phyloP scores from a whole-genome alignment of 2,329 filamentous ascomycete genomes.

The Monosporascus sp. region DNA sequence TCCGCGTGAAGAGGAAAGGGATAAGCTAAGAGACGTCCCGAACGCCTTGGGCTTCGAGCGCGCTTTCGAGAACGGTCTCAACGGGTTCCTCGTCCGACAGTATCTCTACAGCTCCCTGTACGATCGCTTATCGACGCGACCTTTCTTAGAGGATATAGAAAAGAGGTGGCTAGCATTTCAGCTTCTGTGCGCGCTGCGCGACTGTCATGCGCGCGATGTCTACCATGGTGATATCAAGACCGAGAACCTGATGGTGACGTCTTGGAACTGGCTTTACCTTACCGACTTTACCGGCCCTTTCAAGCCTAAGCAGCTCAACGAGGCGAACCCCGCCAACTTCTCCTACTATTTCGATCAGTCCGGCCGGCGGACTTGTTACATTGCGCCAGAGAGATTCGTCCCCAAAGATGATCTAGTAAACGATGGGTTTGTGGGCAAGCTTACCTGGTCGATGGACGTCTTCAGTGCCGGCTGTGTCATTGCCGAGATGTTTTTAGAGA shows the following conservation, averaged over 20 bases:
- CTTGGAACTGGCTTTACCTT: conserved; percentile 98
- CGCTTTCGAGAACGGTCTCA: conserved; percentile 84
- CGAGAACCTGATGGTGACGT: conserved; percentile 93
- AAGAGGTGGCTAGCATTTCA: conserved; percentile 99
- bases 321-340: conserved; percentile 95
- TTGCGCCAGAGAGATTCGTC: conserved; percentile 89
- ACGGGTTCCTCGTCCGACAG: conserved; percentile 89
- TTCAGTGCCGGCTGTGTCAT: conserved; percentile 97
- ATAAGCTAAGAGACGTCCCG: conserved; percentile 72
- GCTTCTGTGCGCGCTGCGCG: conserved; percentile 82
- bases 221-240: conserved; percentile 99
- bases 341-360: conserved; percentile 97
- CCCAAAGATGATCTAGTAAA: conserved; percentile 50
- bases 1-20: conserved; percentile 61
- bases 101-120: conserved; percentile 96
- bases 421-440: conserved; percentile 29
- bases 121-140: conserved; percentile 91
- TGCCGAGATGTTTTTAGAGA: conserved; percentile 89
- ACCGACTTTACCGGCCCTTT: conserved; percentile 96
- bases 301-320: conserved; percentile 88
- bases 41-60: conserved; percentile 89
- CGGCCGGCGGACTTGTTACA: conserved; percentile 84
- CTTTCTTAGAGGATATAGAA: conserved; percentile 94
- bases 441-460: conserved; percentile 95
- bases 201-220: conserved; percentile 82